A percentile compares a stretch with the other conserved stretches of the same genome.
Evolutionary conservation across 805 yeast species (phyloP).

Genomic region (Metschnikowia peoriensis): DNA sequence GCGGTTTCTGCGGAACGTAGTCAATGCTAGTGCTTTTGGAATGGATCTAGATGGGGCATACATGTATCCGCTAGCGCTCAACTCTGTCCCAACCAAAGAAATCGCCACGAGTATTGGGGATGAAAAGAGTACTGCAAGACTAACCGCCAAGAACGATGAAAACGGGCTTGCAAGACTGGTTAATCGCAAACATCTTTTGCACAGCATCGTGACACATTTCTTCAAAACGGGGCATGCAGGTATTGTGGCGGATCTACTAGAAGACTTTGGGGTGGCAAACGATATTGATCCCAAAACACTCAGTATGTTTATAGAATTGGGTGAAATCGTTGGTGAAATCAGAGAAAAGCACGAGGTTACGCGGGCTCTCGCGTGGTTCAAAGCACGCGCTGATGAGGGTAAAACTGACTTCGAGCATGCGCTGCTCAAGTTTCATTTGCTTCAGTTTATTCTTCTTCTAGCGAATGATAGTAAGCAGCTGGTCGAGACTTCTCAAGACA

Average conservation of each 20-base stretch:
- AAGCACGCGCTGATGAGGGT: conserved; percentile 16
- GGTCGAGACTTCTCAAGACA: background rate
- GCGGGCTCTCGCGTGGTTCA: conserved; percentile 35
- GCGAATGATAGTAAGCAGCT: background rate
- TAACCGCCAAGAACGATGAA: background rate
- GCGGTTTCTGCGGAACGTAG: conserved; percentile 33
- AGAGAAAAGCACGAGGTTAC: conserved; percentile 30
- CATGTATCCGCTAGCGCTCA: conserved; percentile 34
- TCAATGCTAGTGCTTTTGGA: conserved; percentile 26
- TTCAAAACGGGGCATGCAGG: conserved; percentile 41
- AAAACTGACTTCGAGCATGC: conserved; percentile 19
- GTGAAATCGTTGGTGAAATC: conserved; percentile 35
- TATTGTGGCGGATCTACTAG: conserved; percentile 29
- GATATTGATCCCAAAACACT: conserved; percentile 25
- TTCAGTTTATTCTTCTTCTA: conserved; percentile 35
- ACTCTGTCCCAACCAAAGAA: conserved; percentile 24
- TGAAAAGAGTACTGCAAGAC: background rate
- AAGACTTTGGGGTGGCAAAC: conserved; percentile 21
- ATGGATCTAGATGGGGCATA: conserved; percentile 42
- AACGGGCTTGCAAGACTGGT: conserved; percentile 15
- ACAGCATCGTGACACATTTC: conserved; percentile 38
- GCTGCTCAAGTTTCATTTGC: conserved; percentile 42
- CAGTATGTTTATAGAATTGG: conserved; percentile 26
- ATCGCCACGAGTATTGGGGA: background rate
- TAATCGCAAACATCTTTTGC: conserved; percentile 31